Percentiles rank a stretch among this genome's conserved stretches.
phyloP scores from a whole-genome alignment of 140 eudicot species.

The Bidens hawaiensis region DNA sequence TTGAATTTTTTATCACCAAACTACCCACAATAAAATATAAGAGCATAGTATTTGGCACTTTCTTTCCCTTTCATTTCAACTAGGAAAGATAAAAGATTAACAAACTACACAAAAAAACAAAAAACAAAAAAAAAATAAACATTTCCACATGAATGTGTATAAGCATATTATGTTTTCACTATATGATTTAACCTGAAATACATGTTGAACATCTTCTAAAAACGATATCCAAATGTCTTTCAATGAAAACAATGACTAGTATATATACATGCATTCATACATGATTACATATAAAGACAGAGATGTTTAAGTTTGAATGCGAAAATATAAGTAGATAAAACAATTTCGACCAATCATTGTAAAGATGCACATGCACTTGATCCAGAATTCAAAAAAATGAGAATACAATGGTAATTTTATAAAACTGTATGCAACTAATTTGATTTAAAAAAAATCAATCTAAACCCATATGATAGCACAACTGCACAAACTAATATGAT shows the following conservation, averaged over 20 bases:
- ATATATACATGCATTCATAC: neutral
- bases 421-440: neutral
- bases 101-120: neutral
- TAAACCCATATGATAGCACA: neutral
- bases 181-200: slow-evolving; percentile 1
- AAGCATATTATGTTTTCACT: slow-evolving; percentile 1
- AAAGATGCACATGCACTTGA: slow-evolving; percentile 10
- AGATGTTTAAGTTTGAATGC: neutral
- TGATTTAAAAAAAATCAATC: neutral
- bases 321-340: neutral
- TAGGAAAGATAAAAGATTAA: neutral
- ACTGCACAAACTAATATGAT: neutral
- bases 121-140: neutral
- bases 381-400: neutral
- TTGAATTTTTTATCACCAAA: neutral
- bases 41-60: neutral
- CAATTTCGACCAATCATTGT: neutral
- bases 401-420: neutral
- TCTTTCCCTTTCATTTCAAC: neutral
- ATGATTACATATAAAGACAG: neutral
- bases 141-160: neutral
- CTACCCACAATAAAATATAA: neutral
- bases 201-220: neutral
- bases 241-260: neutral
- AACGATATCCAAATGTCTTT: neutral